These are phyloP conservation scores for Euryodendron excelsum DNA, from an alignment of 148 eudicot species.

Conservation along the genomic window DNA sequence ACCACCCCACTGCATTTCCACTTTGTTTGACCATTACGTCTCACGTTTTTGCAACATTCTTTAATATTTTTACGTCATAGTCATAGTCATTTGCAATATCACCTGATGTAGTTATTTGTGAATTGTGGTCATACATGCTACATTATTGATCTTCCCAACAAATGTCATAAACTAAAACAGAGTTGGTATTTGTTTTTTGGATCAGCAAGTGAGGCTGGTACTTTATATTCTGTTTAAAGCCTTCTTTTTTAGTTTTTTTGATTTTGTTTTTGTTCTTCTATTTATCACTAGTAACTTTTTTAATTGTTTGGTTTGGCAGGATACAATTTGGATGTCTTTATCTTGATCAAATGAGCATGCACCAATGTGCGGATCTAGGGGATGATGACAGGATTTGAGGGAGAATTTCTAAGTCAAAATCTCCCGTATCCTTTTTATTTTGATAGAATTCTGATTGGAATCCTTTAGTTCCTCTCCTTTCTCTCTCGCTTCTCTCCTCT, in stretches of 20 bases:
- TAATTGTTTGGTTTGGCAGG: conserved; percentile 15
- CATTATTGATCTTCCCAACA: not conserved
- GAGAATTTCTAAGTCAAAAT: not conserved
- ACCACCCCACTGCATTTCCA: too few relatives aligned
- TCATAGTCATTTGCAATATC: not conserved
- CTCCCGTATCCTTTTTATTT: not conserved
- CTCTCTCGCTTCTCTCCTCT: not conserved
- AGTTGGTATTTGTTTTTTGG: not conserved
- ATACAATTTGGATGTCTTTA: not conserved
- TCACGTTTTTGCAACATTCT: not conserved
- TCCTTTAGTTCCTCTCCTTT: not conserved
- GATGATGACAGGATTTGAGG: conserved; percentile 1
- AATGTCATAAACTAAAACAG: not conserved
- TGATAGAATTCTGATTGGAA: conserved; percentile 3
- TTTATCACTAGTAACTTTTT: not conserved
- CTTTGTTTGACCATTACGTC: too few relatives aligned
- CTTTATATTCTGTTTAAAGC: too few relatives aligned
- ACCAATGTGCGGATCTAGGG: conserved; percentile 6
- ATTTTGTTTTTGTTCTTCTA: not conserved
- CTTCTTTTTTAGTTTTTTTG: too few relatives aligned
- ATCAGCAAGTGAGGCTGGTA: too few relatives aligned
- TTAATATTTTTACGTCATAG: not conserved
- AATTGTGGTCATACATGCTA: too few relatives aligned
- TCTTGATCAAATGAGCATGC: conserved; percentile 2
- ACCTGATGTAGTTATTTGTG: too few relatives aligned